These are phyloP conservation scores for Scheffersomyces segobiensis DNA, from an alignment of 1,139 yeast genomes.

Conservation along the genomic window DNA sequence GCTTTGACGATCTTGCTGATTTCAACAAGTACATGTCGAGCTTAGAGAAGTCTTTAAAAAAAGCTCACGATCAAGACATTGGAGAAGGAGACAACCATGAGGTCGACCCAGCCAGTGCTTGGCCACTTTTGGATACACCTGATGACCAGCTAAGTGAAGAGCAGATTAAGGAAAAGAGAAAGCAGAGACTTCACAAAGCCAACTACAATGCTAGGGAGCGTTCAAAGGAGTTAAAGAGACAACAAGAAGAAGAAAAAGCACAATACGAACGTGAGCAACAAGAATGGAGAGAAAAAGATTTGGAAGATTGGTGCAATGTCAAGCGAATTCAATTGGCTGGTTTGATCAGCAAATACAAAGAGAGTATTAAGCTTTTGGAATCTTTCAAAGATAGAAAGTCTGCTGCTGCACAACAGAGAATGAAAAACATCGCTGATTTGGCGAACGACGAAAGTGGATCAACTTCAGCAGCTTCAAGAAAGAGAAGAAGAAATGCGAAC, in stretches of 20 bases:
- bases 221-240: constrained; percentile 71
- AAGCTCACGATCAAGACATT: constrained; percentile 57
- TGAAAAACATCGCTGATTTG: constrained; percentile 86
- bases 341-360: constrained; percentile 60
- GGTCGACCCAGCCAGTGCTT: constrained; percentile 53
- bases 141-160: constrained; percentile 82
- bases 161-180: constrained; percentile 81
- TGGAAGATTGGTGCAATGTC: constrained; percentile 75
- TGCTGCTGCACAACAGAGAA: constrained; percentile 86
- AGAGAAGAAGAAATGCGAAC: constrained; percentile 54
- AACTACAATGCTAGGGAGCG: constrained; percentile 86
- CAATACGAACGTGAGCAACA: constrained; percentile 61
- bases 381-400: constrained; percentile 89
- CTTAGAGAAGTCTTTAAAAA: constrained; percentile 67
- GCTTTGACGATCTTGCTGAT: constrained; percentile 74
- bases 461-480: constrained; percentile 37
- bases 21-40: constrained; percentile 67
- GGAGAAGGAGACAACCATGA: constrained; percentile 47
- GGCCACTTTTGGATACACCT: constrained; percentile 81
- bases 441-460: constrained; percentile 69
- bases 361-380: constrained; percentile 66
- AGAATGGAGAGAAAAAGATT: constrained; percentile 75
- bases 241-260: constrained; percentile 54
- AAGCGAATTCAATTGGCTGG: constrained; percentile 63
- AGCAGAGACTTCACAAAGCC: constrained; percentile 79